Evolutionary conservation across 495 filamentous ascomycete species (phyloP).

Genomic region (Parathielavia appendiculata): DNA sequence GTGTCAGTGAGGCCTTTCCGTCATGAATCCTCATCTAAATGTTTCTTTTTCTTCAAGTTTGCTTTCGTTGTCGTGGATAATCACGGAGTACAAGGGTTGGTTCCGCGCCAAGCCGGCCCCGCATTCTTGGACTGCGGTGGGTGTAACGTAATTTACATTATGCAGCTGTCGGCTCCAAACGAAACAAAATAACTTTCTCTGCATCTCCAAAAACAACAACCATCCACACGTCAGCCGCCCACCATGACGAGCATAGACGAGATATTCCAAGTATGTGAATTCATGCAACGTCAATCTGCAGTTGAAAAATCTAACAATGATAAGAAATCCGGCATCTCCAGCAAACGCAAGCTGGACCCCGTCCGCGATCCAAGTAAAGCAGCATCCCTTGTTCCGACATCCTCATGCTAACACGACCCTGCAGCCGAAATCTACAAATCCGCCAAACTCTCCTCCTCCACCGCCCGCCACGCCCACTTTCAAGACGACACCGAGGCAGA

Average conservation of each 20-base stretch:
- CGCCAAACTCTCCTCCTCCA: constrained; percentile 59
- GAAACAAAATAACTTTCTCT: not conserved
- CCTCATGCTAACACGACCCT: not conserved
- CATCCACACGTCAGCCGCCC: constrained; percentile 1
- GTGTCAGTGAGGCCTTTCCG: no score
- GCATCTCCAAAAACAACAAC: constrained; percentile 9
- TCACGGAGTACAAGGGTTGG: no score
- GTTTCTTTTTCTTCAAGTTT: no score
- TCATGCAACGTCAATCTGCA: not conserved
- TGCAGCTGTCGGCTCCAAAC: no score
- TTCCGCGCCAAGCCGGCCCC: no score
- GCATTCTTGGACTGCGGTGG: no score
- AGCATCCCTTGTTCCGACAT: constrained; percentile 3
- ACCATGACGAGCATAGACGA: constrained; percentile 75
- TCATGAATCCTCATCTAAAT: no score
- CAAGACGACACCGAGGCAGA: constrained; percentile 56
- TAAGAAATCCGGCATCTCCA: constrained; percentile 50
- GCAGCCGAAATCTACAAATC: constrained; percentile 80
- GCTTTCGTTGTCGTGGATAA: no score
- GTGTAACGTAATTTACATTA: not conserved
- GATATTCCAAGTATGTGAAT: constrained; percentile 66
- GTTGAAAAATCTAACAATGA: constrained; percentile 19
- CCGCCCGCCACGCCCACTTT: constrained; percentile 34
- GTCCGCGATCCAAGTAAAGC: constrained; percentile 63
- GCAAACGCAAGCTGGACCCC: constrained; percentile 74